A percentile compares a stretch with the other conserved stretches of the same genome.
Evolutionary conservation across 2,329 filamentous ascomycete genomes (phyloP).

Genomic region (Alternaria consortialis): DNA sequence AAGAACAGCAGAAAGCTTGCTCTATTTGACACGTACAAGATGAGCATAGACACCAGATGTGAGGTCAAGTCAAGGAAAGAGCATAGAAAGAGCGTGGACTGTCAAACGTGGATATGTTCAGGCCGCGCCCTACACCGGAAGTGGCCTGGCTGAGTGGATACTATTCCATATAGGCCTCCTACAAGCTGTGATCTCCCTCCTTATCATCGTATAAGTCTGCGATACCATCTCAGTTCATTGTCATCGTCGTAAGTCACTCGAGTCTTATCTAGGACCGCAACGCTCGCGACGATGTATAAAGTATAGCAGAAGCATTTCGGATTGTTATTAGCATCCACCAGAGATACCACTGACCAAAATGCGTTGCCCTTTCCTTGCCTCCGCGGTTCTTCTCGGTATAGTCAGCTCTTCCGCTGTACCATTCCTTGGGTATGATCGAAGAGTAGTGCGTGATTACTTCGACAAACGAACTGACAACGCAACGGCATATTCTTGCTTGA

Average conservation of each 20-base stretch:
- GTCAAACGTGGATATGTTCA: not conserved
- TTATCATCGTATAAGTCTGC: constrained; percentile 3
- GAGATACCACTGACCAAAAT: not conserved
- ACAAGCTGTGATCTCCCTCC: not conserved
- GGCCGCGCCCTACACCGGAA: not conserved
- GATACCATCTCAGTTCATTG: constrained; percentile 3
- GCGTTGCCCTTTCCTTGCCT: not conserved
- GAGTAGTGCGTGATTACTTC: constrained; percentile 29
- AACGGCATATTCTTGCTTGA: constrained; percentile 20
- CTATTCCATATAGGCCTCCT: not conserved
- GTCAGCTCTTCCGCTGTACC: constrained; percentile 21
- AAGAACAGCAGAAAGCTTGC: not conserved
- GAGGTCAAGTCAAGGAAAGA: not conserved
- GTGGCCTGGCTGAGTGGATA: not conserved
- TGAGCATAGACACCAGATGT: not conserved
- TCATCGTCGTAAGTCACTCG: constrained; percentile 6
- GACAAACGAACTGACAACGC: constrained; percentile 26
- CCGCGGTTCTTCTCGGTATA: not conserved
- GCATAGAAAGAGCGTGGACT: not conserved
- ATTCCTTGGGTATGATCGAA: constrained; percentile 34
- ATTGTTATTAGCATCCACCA: not conserved
- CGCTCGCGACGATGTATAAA: constrained; percentile 2
- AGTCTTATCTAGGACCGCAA: not conserved
- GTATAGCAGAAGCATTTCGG: not conserved
- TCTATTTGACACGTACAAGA: not conserved